Evolutionary conservation across 2,329 filamentous ascomycete genomes (phyloP), one percentile per base, ranked within the genome.

Genomic region (Aspergillus sp.): DNA sequence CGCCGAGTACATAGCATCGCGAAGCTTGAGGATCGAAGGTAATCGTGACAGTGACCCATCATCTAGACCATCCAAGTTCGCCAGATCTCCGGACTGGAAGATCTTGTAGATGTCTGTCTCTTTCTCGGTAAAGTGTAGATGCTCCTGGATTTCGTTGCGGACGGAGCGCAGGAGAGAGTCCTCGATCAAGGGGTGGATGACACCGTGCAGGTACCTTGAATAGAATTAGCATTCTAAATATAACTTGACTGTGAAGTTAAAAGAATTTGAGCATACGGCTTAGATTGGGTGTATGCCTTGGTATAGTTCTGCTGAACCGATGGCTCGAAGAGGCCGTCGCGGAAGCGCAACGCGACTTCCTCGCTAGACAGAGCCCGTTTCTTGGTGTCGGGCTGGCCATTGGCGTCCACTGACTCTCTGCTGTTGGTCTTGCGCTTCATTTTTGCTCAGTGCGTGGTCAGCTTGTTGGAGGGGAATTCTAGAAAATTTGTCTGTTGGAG

Each of bases 31-130:
- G n/a, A 99, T 82, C 12, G 91, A 96, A 0, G 95, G 95, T 13
- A 99, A 81, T 71, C 91, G 92, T 61, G 89, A 84, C 54, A 98
- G 83, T 6, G 93, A 92, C 7, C 88, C 87, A 71, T 96, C 88
- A 61, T 96, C 91, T 44, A 99, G 85, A 22, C 95, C 95, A 75
- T 97, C 93, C 58, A 99, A 86, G 77, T 99, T 99, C 47, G 95
- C 95, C 34, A 99, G 84, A 74, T 99, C 95, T 64, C 95, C 95
- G 4, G 93, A 98, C 80, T 99, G 95, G 82, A 97, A 93, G 71
- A 99, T 98, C 78, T 96, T 96, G 84, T 99, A 99, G 68, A 99
- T 99, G 75, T 99, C 95, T 48, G 95, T 99, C 77, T 99, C 95
- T 76, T 99, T 99, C 67, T 93, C 93, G 12, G 95, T 97, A 79